Base-by-base conservation (phyloP, 371 early-diverging fungal genomes). In the Mucor lusitanicus region DNA sequence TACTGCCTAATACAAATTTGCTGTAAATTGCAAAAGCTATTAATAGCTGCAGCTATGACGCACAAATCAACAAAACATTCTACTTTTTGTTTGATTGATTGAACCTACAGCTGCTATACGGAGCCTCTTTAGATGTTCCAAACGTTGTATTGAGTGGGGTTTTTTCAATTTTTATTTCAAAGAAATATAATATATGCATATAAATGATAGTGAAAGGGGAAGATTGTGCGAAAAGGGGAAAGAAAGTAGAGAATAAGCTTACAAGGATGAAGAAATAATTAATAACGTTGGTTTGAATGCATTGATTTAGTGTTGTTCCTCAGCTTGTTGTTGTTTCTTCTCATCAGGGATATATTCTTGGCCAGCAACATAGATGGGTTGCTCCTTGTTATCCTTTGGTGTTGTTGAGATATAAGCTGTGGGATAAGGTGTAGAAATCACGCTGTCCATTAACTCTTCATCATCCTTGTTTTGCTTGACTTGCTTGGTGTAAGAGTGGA, bases 291-390 rank as follows among this genome's bases (percentile, higher is more conserved):
- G 25, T 50, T 50, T 23, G 46, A 8, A 46, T 15, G 21, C 19
- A 17, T 46, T 17, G 21, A 50, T 25, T 50, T 37, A 37, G 37
- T 37, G 13, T 11, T 50, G 50, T 50, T 50, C 50, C 3, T 23
- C 23, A 50, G 8, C 50, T 40, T 63, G 37, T 23, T 55, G 35
- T 33, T 59, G 37, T 12, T 78, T 77, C 76, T 81, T 81, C 35
- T 79, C 73, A 63, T 81, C 74, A 50, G 74, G 72, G 61, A 81
- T 56, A 55, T 64, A 81, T 63, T 77, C 79, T 68, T 79, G 70
- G 19, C 79, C 82, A 62, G 79, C 82, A n/a, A 81, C 82, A 61
- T 71, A 81, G 12, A 79, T 60, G 37, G 72, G 64, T 21, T 69
- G 60, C 27, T 71, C 46, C 21, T 64, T 70, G 25, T 58, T 61